Conservation (phyloP, 768 basidiomycete genomes). For the Arthromyces matolae region DNA sequence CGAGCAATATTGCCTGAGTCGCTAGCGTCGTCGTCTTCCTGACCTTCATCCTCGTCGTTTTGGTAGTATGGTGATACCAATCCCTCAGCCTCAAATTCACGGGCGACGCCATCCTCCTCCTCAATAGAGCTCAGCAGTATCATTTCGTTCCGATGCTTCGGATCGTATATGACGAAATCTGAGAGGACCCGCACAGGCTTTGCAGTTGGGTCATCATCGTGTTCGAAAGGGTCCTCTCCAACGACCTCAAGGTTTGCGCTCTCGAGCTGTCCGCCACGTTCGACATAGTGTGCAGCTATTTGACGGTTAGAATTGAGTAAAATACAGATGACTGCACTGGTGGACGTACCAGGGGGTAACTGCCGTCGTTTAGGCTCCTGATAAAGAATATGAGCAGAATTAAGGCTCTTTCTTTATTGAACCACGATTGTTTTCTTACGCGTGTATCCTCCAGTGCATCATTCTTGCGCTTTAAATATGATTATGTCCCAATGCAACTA, state of each 20-base stretch:
- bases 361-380: conserved; percentile 27
- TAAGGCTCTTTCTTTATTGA: neutral
- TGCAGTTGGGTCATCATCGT: conserved; percentile 27
- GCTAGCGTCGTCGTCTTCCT: conserved; percentile 44
- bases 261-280: conserved; percentile 32
- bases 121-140: conserved; percentile 47
- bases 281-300: conserved; percentile 40
- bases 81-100: conserved; percentile 54
- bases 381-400: neutral
- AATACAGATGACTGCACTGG: neutral
- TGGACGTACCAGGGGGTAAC: conserved; percentile 17
- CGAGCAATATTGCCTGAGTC: conserved; percentile 20
- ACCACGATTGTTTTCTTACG: conserved; percentile 14
- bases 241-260: conserved; percentile 30
- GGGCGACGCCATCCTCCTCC: conserved; percentile 34
- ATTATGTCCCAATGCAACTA: neutral
- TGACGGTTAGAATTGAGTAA: neutral
- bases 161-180: conserved; percentile 61
- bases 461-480: conserved; percentile 21
- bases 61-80: conserved; percentile 41
- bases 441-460: conserved; percentile 14
- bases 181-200: conserved; percentile 59
- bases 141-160: conserved; percentile 39
- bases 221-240: conserved; percentile 39
- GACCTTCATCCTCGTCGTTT: conserved; percentile 60